phyloP scores from a whole-genome alignment of 768 basidiomycete genomes.

The Boletus subparvulus region DNA sequence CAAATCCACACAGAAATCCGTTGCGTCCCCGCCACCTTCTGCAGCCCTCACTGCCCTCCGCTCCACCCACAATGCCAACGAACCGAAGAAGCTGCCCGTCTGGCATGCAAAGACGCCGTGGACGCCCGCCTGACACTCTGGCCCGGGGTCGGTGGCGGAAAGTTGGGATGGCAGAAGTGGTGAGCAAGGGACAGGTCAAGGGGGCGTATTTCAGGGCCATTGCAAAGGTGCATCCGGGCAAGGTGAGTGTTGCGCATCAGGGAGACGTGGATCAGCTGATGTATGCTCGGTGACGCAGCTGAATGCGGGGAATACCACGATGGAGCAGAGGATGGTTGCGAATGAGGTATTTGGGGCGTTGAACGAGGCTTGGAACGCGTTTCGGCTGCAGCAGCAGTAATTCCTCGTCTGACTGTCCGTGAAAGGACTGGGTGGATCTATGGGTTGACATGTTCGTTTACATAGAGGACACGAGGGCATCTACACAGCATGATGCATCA shows the following conservation, averaged over 20 bases:
- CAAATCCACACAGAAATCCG: too few species aligned
- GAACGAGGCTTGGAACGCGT: constrained; percentile 86
- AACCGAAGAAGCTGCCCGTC: constrained; percentile 70
- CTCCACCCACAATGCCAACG: constrained; percentile 60
- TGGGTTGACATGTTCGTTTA: not conserved
- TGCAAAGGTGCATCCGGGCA: constrained; percentile 94
- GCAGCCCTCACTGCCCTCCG: constrained; percentile 57
- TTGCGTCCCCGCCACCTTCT: too few species aligned
- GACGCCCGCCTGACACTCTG: constrained; percentile 79
- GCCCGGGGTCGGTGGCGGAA: constrained; percentile 77
- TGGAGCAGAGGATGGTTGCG: constrained; percentile 95
- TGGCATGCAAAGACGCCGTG: constrained; percentile 76
- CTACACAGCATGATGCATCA: not conserved
- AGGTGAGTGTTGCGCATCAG: constrained; percentile 50
- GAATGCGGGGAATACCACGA: constrained; percentile 72
- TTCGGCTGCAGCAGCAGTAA: constrained; percentile 44
- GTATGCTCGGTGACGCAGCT: constrained; percentile 46
- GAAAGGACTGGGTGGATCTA: not conserved
- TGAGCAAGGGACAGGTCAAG: constrained; percentile 84
- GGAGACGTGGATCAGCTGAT: not conserved
- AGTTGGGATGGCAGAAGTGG: constrained; percentile 87
- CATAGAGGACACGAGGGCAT: not conserved
- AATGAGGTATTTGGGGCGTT: constrained; percentile 88
- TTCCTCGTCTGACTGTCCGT: not conserved
- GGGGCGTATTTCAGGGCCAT: constrained; percentile 88